A percentile compares a stretch with the other conserved stretches of the same genome.
Conservation (phyloP, 2,329 filamentous ascomycete genomes). For the Paecilomyces formosus region DNA sequence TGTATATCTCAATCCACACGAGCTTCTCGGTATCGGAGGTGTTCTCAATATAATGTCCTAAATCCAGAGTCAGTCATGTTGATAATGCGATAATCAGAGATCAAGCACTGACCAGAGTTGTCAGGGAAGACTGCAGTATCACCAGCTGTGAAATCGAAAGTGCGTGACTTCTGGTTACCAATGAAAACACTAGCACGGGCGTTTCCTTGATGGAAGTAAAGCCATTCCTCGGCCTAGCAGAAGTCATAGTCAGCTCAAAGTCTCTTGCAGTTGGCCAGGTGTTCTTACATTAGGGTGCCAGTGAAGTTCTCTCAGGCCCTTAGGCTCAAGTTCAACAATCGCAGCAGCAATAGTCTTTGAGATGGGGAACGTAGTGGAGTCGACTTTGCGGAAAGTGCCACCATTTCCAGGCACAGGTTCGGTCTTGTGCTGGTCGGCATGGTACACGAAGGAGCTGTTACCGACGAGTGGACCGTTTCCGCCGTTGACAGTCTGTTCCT, state of each 20-base stretch:
- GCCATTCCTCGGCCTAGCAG: constrained; percentile 57
- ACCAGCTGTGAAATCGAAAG: constrained; percentile 60
- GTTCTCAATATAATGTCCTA: constrained; percentile 62
- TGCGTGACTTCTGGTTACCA: constrained; percentile 53
- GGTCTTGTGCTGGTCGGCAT: constrained; percentile 48
- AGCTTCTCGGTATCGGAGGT: constrained; percentile 56
- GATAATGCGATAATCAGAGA: not conserved
- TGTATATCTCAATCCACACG: constrained; percentile 63
- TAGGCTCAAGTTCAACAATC: constrained; percentile 57
- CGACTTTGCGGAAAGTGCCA: constrained; percentile 57
- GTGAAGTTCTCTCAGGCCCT: constrained; percentile 57
- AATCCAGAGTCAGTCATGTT: not conserved
- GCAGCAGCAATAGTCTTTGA: constrained; percentile 59
- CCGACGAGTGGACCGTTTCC: constrained; percentile 45
- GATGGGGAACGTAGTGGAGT: constrained; percentile 60
- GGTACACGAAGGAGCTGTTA: constrained; percentile 57
- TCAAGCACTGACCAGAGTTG: constrained; percentile 37
- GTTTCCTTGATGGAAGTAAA: constrained; percentile 60
- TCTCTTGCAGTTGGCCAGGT: not conserved
- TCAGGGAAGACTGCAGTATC: constrained; percentile 63
- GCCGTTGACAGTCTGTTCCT: constrained; percentile 40
- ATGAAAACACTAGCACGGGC: constrained; percentile 59
- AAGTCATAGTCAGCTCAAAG: not conserved
- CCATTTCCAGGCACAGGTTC: constrained; percentile 55
- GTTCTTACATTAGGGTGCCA: constrained; percentile 59